Conservation (phyloP, 1,284 basidiomycete species). For the Earliella scabrosa region DNA sequence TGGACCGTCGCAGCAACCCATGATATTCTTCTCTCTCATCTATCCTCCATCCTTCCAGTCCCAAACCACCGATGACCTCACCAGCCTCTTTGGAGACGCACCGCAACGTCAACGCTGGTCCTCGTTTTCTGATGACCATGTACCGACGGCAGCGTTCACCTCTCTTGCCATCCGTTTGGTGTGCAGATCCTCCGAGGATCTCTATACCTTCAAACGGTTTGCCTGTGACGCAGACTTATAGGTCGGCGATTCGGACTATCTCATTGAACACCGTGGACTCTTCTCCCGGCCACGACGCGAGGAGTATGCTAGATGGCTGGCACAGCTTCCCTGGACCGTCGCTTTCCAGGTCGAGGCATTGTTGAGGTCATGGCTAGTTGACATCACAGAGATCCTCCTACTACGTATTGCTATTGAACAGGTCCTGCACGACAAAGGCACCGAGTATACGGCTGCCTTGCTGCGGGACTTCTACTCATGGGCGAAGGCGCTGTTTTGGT, state of each 20-base stretch:
- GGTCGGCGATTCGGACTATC: constrained; percentile 40
- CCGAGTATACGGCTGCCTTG: constrained; percentile 41
- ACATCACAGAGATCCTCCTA: constrained; percentile 50
- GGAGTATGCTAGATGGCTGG: constrained; percentile 42
- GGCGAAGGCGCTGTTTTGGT: constrained; percentile 35
- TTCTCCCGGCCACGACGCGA: constrained; percentile 44
- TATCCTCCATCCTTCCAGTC: constrained; percentile 51
- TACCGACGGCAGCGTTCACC: constrained; percentile 45
- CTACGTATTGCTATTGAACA: constrained; percentile 43
- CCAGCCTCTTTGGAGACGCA: constrained; percentile 24
- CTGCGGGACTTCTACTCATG: constrained; percentile 47
- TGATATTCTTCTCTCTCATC: constrained; percentile 48
- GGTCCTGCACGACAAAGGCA: constrained; percentile 36
- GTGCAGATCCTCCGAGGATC: constrained; percentile 37
- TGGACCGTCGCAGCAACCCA: constrained; percentile 26
- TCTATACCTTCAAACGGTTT: constrained; percentile 43
- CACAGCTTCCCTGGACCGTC: constrained; percentile 48
- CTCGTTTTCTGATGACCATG: constrained; percentile 32
- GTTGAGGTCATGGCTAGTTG: constrained; percentile 43
- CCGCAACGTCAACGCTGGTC: constrained; percentile 28
- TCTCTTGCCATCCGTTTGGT: constrained; percentile 54
- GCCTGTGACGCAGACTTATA: constrained; percentile 41
- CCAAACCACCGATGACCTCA: constrained; percentile 30
- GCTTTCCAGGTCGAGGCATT: constrained; percentile 61
- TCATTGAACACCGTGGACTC: constrained; percentile 43